Evolutionary conservation across 2,329 filamentous ascomycete species (phyloP).

Genomic region (Exophiala dermatitidis): DNA sequence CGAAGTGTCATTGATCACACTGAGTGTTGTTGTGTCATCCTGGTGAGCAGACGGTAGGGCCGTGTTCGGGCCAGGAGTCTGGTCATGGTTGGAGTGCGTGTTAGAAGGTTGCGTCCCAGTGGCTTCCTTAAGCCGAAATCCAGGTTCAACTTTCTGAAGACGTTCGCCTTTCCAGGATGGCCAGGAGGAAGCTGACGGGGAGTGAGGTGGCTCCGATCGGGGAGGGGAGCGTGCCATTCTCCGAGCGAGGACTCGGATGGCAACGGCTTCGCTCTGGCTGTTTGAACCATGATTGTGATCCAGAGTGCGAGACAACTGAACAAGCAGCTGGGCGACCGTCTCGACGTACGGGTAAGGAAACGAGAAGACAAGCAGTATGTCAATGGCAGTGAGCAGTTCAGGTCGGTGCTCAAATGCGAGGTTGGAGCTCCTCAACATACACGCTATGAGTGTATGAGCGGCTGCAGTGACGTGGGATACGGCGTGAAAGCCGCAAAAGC

Average conservation of each 20-base stretch:
- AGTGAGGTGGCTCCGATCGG: background rate
- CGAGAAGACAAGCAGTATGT: constrained; percentile 9
- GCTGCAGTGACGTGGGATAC: constrained; percentile 9
- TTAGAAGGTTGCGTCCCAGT: too few species aligned
- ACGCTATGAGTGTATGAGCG: constrained; percentile 9
- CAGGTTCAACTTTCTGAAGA: too few species aligned
- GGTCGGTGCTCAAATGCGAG: constrained; percentile 10
- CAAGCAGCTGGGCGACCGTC: constrained; percentile 9
- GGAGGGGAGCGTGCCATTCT: constrained; percentile 6
- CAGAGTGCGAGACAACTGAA: constrained; percentile 7
- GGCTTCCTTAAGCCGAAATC: too few species aligned
- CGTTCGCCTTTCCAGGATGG: background rate
- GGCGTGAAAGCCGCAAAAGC: constrained; percentile 6
- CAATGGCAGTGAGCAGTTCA: constrained; percentile 7
- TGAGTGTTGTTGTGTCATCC: background rate
- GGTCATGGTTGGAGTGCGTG: too few species aligned
- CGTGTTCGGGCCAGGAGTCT: too few species aligned
- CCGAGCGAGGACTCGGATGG: constrained; percentile 6
- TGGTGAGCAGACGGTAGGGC: background rate
- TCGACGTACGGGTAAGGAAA: constrained; percentile 8
- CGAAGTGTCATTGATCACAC: constrained; percentile 1
- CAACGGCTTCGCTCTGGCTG: constrained; percentile 10
- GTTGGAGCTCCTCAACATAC: constrained; percentile 8
- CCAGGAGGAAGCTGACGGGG: background rate
- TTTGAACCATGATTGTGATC: constrained; percentile 10